Conservation (phyloP, 139 green algal species). For the Eudorina sp. region DNA sequence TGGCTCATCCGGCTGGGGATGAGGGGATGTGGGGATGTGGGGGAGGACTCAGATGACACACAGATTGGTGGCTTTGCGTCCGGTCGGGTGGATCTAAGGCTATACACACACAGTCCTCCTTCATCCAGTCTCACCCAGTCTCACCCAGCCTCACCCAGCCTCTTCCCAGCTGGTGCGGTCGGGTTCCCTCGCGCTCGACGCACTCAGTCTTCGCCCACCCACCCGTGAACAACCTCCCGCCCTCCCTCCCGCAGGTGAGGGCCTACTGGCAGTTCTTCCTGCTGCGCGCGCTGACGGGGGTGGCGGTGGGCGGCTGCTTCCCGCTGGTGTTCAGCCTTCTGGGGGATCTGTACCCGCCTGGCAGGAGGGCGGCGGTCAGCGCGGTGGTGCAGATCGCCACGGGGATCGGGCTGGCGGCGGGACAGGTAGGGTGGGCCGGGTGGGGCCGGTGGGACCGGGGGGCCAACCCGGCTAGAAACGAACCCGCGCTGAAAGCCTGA, state of each 20-base stretch:
- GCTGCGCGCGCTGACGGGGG: constrained; percentile 85
- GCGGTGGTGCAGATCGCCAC: constrained; percentile 78
- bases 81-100: too few species aligned
- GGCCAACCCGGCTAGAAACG: too few species aligned
- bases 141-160: too few species aligned
- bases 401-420: constrained; percentile 75
- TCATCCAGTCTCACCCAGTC: too few species aligned
- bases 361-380: constrained; percentile 61
- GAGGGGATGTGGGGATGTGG: too few species aligned
- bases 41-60: too few species aligned
- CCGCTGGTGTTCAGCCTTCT: constrained; percentile 88
- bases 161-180: too few species aligned
- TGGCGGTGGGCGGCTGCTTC: constrained; percentile 85
- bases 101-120: too few species aligned
- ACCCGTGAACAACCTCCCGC: not conserved
- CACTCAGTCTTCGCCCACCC: not conserved
- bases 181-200: not conserved
- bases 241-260: constrained; percentile 64
- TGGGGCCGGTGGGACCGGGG: too few species aligned
- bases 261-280: constrained; percentile 88
- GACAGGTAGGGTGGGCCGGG: constrained; percentile 80
- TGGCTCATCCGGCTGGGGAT: too few species aligned
- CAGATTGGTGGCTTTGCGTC: too few species aligned
- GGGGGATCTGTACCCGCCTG: constrained; percentile 79
- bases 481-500: too few species aligned